phyloP scores from a whole-genome alignment of 306 rosid species.

The Cajanus cajan region DNA sequence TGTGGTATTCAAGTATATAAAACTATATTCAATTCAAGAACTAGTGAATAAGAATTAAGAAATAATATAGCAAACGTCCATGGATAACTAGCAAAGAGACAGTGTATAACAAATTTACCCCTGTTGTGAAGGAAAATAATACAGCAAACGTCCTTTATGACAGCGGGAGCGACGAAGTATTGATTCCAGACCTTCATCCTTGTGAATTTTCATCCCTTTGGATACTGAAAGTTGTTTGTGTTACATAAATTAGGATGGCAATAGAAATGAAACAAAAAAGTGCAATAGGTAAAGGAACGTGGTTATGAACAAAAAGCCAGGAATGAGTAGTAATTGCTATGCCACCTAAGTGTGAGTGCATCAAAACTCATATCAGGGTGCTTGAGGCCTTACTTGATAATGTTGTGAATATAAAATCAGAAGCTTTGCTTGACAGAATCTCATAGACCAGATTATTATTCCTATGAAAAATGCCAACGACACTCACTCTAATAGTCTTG shows the following conservation, averaged over 20 bases:
- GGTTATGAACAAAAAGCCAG: constrained; percentile 3
- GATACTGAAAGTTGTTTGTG: constrained; percentile 56
- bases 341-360: neutral
- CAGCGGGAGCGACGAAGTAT: constrained; percentile 77
- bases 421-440: constrained; percentile 3
- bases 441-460: constrained; percentile 10
- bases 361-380: neutral
- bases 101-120: constrained; percentile 46
- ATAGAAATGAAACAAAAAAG: constrained; percentile 20
- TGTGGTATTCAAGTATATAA: neutral
- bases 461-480: neutral
- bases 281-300: neutral
- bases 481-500: too few species aligned
- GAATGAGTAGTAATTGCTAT: neutral
- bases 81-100: constrained; percentile 17
- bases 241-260: constrained; percentile 22
- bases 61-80: too few species aligned
- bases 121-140: constrained; percentile 78
- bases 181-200: constrained; percentile 75
- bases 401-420: neutral
- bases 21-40: neutral
- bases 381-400: neutral
- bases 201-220: constrained; percentile 50
- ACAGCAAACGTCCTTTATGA: constrained; percentile 94
- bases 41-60: too few species aligned